Conservation (phyloP, 106 monocot genomes). For the Dendrobium nobile region DNA sequence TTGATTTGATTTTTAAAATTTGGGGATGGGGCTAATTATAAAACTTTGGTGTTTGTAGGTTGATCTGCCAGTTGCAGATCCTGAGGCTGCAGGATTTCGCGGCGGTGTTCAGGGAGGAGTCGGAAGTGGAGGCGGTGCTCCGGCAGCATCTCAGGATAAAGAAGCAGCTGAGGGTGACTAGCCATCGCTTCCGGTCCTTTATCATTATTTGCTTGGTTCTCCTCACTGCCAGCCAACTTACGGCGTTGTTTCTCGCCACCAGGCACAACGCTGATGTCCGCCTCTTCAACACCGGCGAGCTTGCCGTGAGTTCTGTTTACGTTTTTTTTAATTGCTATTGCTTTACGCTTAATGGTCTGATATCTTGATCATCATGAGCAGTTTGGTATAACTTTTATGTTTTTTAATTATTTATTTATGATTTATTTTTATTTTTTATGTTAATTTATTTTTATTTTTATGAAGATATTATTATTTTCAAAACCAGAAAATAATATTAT, state of each 20-base stretch:
- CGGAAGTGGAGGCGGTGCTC: slow-evolving; percentile 44
- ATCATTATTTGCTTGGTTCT: slow-evolving; percentile 33
- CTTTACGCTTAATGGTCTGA: too few relatives aligned
- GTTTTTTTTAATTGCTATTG: too few relatives aligned
- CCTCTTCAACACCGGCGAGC: slow-evolving; percentile 58
- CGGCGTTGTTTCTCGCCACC: slow-evolving; percentile 44
- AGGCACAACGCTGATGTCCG: slow-evolving; percentile 24
- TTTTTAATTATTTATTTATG: too few relatives aligned
- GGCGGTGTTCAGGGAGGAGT: slow-evolving; percentile 38
- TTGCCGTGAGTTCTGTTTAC: slow-evolving; percentile 26
- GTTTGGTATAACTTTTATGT: too few relatives aligned
- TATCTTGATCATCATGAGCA: too few relatives aligned
- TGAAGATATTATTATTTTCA: too few relatives aligned
- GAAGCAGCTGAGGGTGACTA: slow-evolving; percentile 54
- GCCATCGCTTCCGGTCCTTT: slow-evolving; percentile 60
- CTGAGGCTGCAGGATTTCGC: slow-evolving; percentile 71
- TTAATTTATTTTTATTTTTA: too few relatives aligned
- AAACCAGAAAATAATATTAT: too few relatives aligned
- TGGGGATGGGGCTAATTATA: not conserved
- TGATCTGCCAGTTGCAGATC: slow-evolving; percentile 67
- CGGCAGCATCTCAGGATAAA: slow-evolving; percentile 55
- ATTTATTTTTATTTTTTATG: too few relatives aligned
- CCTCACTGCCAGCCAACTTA: slow-evolving; percentile 44
- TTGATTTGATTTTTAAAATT: not conserved
- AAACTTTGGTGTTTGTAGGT: not conserved